Evolutionary conservation across 2,329 filamentous ascomycete species (phyloP), one percentile per base, ranked within the genome.

Genomic region (Sphaerulina vaccinii): DNA sequence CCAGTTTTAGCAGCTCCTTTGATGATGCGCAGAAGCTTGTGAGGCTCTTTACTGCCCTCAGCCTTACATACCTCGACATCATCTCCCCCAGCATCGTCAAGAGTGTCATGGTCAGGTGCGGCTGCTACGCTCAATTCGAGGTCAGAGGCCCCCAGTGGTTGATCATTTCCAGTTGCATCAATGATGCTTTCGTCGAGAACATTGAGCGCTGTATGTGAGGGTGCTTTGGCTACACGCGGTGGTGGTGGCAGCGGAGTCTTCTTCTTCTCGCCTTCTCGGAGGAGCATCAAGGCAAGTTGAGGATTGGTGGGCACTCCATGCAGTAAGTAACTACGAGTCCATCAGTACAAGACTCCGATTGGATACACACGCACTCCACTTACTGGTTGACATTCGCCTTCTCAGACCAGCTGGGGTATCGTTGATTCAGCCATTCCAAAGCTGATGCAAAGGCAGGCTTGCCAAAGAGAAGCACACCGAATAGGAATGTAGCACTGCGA

Each of bases 81-180:
- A n/a, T 49, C 50, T n/a, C 44, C 50, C 2, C 50, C 50, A 15
- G 43, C 50, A 19, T 49, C 43, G 23, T 52, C 50, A 6, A 52
- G 21, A 9, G 24, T 35, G 11, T 37, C 27, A 10, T 52, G n/a
- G 23, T 43, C 16, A 5, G 27, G 37, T 36, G 36, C 50, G 19
- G 36, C 35, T 2, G 50, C 37, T 16, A 36, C 15, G 7, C 11
- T n/a, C 4, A 53, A 24, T 21, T 53, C 43, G 23, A 15, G 10
- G 4, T 37, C 16, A n/a, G 43, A 23, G 23, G 44, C 44, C 16
- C 44, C 44, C 5, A 53, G 51, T 16, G 44, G 38, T 15, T 37
- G 38, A 22, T 53, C 27, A 18, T 11, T 15, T 15, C 44, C 44
- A 15, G 36, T 16, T 11, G 44, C 19, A 19, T 35, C 15, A 19